These are phyloP conservation scores for Solanum chaucha DNA, from an alignment of 257 asterid genomes.

Conservation along the genomic window DNA sequence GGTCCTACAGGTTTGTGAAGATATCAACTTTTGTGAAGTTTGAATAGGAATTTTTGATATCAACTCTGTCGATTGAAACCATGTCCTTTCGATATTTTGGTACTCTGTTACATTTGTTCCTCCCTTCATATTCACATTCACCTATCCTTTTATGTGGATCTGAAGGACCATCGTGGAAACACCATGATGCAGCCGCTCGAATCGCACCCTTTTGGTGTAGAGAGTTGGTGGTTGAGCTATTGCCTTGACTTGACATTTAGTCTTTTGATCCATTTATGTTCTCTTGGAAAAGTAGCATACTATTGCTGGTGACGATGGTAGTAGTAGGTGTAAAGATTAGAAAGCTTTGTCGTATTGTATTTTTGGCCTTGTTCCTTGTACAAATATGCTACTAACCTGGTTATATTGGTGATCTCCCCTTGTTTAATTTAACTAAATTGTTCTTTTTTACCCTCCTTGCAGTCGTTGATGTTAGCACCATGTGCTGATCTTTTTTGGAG, in stretches of 20 bases:
- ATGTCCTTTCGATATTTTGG: background rate
- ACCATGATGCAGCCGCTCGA: background rate
- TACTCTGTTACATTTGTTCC: background rate
- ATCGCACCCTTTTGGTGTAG: background rate
- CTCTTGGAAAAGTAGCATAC: background rate
- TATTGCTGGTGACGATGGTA: background rate
- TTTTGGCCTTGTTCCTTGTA: background rate
- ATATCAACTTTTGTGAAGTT: background rate
- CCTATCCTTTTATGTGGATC: background rate
- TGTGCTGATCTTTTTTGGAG: background rate
- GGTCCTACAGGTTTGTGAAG: slow-evolving; percentile 38
- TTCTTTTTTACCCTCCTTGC: slow-evolving; percentile 7
- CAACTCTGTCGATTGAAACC: background rate
- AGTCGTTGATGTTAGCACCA: slow-evolving; percentile 28
- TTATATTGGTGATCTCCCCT: background rate
- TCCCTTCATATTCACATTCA: background rate
- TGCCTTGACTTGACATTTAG: background rate
- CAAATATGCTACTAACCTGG: background rate
- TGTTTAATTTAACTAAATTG: background rate
- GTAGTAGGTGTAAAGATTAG: background rate
- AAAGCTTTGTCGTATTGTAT: background rate
- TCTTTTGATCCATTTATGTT: background rate
- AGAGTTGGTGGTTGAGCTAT: background rate
- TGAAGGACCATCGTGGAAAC: background rate
- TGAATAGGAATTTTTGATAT: background rate